phyloP scores from a whole-genome alignment of 768 basidiomycete genomes.

The Xerocomellus chrysenteron region DNA sequence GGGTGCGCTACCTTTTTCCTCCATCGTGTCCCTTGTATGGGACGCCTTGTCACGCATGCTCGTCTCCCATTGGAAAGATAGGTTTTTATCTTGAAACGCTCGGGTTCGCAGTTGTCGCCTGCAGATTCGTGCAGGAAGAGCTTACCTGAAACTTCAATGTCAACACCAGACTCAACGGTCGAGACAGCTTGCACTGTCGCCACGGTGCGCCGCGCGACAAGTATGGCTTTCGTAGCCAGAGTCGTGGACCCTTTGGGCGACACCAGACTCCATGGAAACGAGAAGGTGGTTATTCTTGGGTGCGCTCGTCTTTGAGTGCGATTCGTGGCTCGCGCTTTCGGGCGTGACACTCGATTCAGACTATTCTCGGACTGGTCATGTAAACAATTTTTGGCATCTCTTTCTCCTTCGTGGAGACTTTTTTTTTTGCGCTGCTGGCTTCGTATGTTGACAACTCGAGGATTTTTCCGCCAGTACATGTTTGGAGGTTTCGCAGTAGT shows the following conservation, averaged over 20 bases:
- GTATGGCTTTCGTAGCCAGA: neutral
- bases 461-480: neutral
- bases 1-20: slow-evolving; percentile 8
- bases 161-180: neutral
- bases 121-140: neutral
- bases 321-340: slow-evolving; percentile 22
- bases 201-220: neutral
- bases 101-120: neutral
- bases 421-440: neutral
- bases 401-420: slow-evolving; percentile 19
- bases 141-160: neutral
- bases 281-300: slow-evolving; percentile 9
- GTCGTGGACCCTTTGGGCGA: neutral
- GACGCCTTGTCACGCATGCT: slow-evolving; percentile 7
- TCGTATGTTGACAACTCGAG: neutral
- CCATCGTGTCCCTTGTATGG: slow-evolving; percentile 3
- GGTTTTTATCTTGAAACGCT: neutral
- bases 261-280: slow-evolving; percentile 13
- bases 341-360: slow-evolving; percentile 28
- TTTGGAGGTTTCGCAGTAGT: neutral
- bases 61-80: neutral
- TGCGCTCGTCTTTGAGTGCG: slow-evolving; percentile 20
- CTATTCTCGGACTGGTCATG: slow-evolving; percentile 25
- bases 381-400: slow-evolving; percentile 11
- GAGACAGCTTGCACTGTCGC: neutral